Conservation (phyloP, 306 rosid genomes). For the Crotalaria pallida region DNA sequence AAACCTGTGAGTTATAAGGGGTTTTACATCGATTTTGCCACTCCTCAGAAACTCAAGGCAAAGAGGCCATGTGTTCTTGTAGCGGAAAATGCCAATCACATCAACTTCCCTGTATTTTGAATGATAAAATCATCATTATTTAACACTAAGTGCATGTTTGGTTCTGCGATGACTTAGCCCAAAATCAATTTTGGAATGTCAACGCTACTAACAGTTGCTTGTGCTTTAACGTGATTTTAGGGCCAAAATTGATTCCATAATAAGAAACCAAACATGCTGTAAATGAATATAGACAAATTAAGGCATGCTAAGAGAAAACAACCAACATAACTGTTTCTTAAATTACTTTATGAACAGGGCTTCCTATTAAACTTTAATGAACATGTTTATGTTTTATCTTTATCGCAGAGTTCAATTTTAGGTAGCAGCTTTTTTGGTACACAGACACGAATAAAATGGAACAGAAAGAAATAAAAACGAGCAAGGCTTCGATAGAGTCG, state of each 20-base stretch:
- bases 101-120: constrained; percentile 67
- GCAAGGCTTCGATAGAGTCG: too few relatives aligned
- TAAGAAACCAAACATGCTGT: too few relatives aligned
- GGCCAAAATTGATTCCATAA: too few relatives aligned
- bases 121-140: neutral
- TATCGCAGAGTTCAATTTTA: neutral
- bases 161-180: too few relatives aligned
- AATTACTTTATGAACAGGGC: neutral
- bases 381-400: neutral
- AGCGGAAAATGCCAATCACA: constrained; percentile 76
- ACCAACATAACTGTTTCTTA: neutral
- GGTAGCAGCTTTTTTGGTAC: too few relatives aligned
- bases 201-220: too few relatives aligned
- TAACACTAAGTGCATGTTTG: too few relatives aligned
- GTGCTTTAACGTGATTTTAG: too few relatives aligned
- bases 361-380: neutral
- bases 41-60: constrained; percentile 80
- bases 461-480: too few relatives aligned
- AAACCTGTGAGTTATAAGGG: constrained; percentile 80
- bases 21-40: constrained; percentile 80
- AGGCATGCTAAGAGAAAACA: neutral
- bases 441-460: too few relatives aligned
- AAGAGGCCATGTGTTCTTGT: constrained; percentile 92
- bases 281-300: neutral
- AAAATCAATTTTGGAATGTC: too few relatives aligned